Evolutionary conservation across 2,329 filamentous ascomycete species (phyloP), one percentile per base, ranked within the genome.

Genomic region (Diplocarpon rosae): DNA sequence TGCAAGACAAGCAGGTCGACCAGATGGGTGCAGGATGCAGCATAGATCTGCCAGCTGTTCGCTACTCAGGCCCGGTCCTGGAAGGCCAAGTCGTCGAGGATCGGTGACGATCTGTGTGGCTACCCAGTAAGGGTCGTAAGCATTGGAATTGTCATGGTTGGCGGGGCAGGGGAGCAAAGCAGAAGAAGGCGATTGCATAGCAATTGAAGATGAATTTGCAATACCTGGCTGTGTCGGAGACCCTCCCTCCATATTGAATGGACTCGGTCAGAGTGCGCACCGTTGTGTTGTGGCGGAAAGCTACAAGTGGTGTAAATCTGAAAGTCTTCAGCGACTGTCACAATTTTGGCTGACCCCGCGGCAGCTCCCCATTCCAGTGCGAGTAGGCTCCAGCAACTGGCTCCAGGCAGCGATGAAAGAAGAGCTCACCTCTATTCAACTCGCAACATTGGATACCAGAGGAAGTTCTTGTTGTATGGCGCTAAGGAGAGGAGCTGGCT

Each of bases 1-100:
- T 55, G 89, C 84, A 51, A 71, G 69, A 51, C 82, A 80, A 15
- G 90, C 86, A 16, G 76, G 74, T 32, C 77, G 70, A 2, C 87
- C 85, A 52, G 77, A 78, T 10, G 90, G 89, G 55, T 93, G 80
- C 24, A 96, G 73, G 46, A 95, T 79, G 65, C 88, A 93, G 52
- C 95, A 77, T 55, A 95, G 86, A 65, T 95, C 89, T 50, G 85
- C 77, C 39, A 92, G 76, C 62, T 95, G 89, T 52, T 85, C 76
- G 54, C 89, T 82, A 42, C 76, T 82, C 49, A 95, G 79, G 45
- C 85, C 86, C 33, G 86, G 92, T 61, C 86, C 85, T 63, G 86
- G 83, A 61, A 82, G 73, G 45, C 87, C 87, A 50, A 85, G 63
- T 43, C 87, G 80, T 51, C 87, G 78, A 33, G 87, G 86, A 62